Percentiles rank a stretch among this genome's conserved stretches.
phyloP scores from a whole-genome alignment of 148 eudicot genomes.

The Rhododendron ovatum region DNA sequence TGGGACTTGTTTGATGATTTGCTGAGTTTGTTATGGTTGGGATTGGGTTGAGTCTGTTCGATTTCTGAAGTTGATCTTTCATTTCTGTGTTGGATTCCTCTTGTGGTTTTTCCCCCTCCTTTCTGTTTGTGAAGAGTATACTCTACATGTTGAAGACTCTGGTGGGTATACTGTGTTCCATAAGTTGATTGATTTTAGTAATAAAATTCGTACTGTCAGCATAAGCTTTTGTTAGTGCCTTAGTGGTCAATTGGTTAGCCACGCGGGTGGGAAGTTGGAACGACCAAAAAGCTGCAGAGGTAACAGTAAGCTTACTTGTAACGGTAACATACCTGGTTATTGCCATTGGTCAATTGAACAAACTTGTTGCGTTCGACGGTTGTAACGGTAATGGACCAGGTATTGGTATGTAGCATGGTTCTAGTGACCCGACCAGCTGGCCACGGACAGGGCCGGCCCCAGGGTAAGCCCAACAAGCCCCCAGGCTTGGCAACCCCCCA shows the following conservation, averaged over 20 bases:
- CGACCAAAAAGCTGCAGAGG: background rate
- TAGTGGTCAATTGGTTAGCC: background rate
- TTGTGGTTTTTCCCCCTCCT: background rate
- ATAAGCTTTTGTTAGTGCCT: background rate
- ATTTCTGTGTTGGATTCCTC: background rate
- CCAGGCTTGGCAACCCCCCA: no score
- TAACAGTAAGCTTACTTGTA: background rate
- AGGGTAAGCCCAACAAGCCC: no score
- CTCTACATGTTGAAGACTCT: background rate
- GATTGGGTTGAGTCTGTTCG: background rate
- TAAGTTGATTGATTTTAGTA: background rate
- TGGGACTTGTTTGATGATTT: background rate
- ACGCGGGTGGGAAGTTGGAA: background rate
- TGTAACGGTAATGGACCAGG: no score
- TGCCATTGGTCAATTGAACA: no score
- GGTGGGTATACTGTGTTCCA: background rate
- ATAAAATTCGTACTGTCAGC: background rate
- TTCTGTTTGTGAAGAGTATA: background rate
- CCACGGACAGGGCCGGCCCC: no score
- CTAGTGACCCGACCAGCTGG: no score
- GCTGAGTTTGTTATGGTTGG: background rate
- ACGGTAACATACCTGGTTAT: background rate
- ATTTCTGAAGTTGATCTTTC: background rate
- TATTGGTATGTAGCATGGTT: no score
- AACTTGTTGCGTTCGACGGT: no score